Percentiles rank a stretch among this genome's conserved stretches.
Conservation (phyloP, 805 yeast species). For the Tetrapisispora iriomotensis region DNA sequence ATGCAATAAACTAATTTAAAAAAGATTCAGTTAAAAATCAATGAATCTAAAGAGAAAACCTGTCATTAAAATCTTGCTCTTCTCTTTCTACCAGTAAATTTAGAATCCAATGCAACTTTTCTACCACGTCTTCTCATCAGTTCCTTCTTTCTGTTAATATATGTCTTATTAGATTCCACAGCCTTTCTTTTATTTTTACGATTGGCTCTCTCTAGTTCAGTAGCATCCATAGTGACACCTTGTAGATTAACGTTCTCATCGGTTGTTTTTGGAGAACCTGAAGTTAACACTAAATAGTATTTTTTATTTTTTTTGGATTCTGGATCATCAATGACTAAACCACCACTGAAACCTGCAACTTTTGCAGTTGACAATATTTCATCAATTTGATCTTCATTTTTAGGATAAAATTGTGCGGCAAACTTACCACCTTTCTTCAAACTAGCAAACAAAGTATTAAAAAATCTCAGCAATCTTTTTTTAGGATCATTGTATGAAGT, state of each 20-base stretch:
- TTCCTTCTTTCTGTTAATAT: slow-evolving; percentile 83
- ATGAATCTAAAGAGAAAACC: neutral
- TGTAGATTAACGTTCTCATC: slow-evolving; percentile 65
- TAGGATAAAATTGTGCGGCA: slow-evolving; percentile 94
- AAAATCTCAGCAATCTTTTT: slow-evolving; percentile 67
- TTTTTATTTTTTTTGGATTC: slow-evolving; percentile 87
- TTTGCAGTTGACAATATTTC: slow-evolving; percentile 77
- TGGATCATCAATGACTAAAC: slow-evolving; percentile 86
- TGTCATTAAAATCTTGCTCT: slow-evolving; percentile 44
- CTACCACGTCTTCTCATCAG: slow-evolving; percentile 87
- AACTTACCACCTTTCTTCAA: slow-evolving; percentile 92
- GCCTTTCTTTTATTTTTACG: slow-evolving; percentile 33
- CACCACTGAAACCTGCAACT: slow-evolving; percentile 93
- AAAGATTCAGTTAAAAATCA: neutral
- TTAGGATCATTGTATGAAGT: slow-evolving; percentile 73
- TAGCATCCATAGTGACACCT: slow-evolving; percentile 73
- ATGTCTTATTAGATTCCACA: slow-evolving; percentile 65
- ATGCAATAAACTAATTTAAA: neutral
- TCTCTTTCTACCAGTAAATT: slow-evolving; percentile 82
- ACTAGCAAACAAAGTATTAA: slow-evolving; percentile 78
- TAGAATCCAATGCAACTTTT: slow-evolving; percentile 79
- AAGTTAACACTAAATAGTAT: slow-evolving; percentile 74
- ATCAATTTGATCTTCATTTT: slow-evolving; percentile 75
- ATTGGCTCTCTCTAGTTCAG: slow-evolving; percentile 24
- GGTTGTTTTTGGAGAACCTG: slow-evolving; percentile 58